A percentile compares a stretch with the other conserved stretches of the same genome.
phyloP scores from a whole-genome alignment of 768 basidiomycete genomes.

The Leccinum truebloodii region DNA sequence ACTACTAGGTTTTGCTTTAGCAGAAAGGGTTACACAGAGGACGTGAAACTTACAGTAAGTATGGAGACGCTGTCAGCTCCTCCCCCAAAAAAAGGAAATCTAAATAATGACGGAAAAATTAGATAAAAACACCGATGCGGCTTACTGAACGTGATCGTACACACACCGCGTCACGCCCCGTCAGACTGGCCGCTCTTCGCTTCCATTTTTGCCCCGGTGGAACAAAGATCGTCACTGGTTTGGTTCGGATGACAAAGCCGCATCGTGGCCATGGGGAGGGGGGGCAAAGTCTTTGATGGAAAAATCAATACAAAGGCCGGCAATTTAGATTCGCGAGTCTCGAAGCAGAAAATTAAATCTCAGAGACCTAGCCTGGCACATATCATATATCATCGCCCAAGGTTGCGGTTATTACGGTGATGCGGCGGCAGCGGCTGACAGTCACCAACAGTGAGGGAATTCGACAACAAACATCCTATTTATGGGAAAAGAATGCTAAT shows the following conservation, averaged over 20 bases:
- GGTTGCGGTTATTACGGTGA: slow-evolving; percentile 13
- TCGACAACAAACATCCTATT: slow-evolving; percentile 14
- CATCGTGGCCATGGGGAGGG: slow-evolving; percentile 9
- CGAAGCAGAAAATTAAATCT: slow-evolving; percentile 20
- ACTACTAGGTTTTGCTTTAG: slow-evolving; percentile 17
- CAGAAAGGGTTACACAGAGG: slow-evolving; percentile 15
- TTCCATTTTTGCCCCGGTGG: slow-evolving; percentile 26
- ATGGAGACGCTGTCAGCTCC: slow-evolving; percentile 25
- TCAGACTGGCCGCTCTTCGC: slow-evolving; percentile 7
- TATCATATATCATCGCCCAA: slow-evolving; percentile 4
- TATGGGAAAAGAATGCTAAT: slow-evolving; percentile 19
- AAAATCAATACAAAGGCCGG: slow-evolving; percentile 14
- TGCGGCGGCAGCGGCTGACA: slow-evolving; percentile 18
- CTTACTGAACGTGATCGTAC: slow-evolving; percentile 11
- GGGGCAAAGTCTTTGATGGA: slow-evolving; percentile 13
- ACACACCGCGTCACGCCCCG: not conserved
- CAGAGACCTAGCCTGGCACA: slow-evolving; percentile 5
- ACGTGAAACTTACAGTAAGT: slow-evolving; percentile 23
- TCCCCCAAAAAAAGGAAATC: not conserved
- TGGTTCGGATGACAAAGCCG: slow-evolving; percentile 15
- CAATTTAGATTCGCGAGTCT: slow-evolving; percentile 22
- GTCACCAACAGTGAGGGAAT: slow-evolving; percentile 16
- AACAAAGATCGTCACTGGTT: slow-evolving; percentile 20
- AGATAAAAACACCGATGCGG: slow-evolving; percentile 13
- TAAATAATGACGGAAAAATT: not conserved